Evolutionary conservation across 2,329 filamentous ascomycete genomes (phyloP), one percentile per base, ranked within the genome.

Genomic region (Neospermospora avenae): DNA sequence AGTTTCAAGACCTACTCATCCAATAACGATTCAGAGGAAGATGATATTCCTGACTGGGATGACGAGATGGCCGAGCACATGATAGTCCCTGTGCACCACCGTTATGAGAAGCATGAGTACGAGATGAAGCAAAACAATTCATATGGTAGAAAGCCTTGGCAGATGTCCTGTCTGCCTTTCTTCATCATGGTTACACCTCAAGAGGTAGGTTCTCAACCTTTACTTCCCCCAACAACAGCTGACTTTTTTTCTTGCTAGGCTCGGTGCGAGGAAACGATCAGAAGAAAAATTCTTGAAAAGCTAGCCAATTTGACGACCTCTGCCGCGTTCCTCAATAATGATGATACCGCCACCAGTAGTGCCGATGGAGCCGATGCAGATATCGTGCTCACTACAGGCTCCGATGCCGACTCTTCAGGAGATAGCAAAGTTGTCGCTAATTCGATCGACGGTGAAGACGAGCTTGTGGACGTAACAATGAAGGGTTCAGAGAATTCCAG

Each of bases 401-500:
- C 84, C 0, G 83, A 86, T 70, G 84, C 82, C 3, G 84, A 89
- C 63, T 88, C 85, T 3, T 86, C 86, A 3, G 84, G 82, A 10
- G 89, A 89, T 65, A 80, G 83, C 22, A 89, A 88, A 70, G 81
- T 96, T 49, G 84, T 88, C 60, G 88, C 91, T 46, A 83, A 85
- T 28, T 96, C 93, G 3, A 83, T 96, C 1, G 88, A 93, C 72
- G 90, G 91, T 10, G 93, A 97, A 73, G 93, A 97, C 63, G 91
- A 91, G 63, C 85, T 97, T 69, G 90, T 98, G 5, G 90, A 97
- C 71, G 87, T 99, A 16, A 90, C 89, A 0, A 93, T 97, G 87
- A 86, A 85, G 56, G 88, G 91, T 67, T 77, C 78, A 3, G 20
- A 2, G 71, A 71, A 16, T 77, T 37, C 53, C 35, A 24, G 14